Base-by-base conservation (phyloP, 1,284 basidiomycete species). In the Moniliophthora roreri region DNA sequence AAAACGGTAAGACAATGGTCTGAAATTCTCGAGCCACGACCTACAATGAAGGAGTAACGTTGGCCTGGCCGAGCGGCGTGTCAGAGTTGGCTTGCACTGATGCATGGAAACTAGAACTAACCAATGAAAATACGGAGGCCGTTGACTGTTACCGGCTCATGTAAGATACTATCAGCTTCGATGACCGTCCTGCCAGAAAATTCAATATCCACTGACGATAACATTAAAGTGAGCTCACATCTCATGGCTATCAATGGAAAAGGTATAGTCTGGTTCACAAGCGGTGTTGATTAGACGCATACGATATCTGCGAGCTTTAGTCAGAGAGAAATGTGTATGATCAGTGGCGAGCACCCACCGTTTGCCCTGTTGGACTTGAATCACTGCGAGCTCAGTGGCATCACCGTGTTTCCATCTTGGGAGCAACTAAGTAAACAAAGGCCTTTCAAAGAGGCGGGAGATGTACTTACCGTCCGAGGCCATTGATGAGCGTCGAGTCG, bases 121-220 rank as follows among this genome's bases (percentile, higher is more conserved):
- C 60, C 51, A 8, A 66, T 64, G 53, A 62, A 69, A 40, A 80
- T 76, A 34, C 69, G 64, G 26, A 79, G 63, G 1, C 62, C 62
- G 50, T 77, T 73, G 2, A 78, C 77, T 1, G 61, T 63, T 4
- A 69, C 51, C 1, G 81, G 75, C 28, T 67, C 36, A 9, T 68
- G 68, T 54, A 71, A 71, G 35, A 75, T 63, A 4, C 78, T 79
- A 55, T 84, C 82, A 0, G 69, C 72, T 59, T 83, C 81, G 56
- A 84, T 84, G 50, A 84, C 44, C 18, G 24, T 16, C 8, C 9
- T 26, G 18, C 15, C 10, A n/a, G 21, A 15, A 28, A 18, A 1
- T 15, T 32, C 7, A n/a, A n/a, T 4, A 26, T 23, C n/a, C 13
- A 23, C 16, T 11, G 9, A 8, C 4, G 10, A 4, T 23, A 24